These are phyloP conservation scores for Dioscorea alata DNA, from an alignment of 106 monocot genomes.

Conservation along the genomic window DNA sequence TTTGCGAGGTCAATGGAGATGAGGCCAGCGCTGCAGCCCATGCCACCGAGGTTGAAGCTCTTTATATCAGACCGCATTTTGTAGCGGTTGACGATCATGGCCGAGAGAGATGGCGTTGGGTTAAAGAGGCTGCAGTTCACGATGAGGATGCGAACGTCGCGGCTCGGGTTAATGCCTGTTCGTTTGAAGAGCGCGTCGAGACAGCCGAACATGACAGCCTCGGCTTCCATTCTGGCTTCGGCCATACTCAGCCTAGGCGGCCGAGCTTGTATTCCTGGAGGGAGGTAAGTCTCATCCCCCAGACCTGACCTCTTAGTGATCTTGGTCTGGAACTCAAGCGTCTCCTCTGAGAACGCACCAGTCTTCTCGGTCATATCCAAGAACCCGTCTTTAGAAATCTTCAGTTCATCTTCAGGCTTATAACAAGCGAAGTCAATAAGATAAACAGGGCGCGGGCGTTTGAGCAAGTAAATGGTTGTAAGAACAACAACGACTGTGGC, in stretches of 20 bases:
- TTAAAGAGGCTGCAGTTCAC: conserved; percentile 89
- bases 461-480: conserved; percentile 29
- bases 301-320: conserved; percentile 52
- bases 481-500: conserved; percentile 2
- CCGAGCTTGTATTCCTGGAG: conserved; percentile 32
- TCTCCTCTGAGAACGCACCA: conserved; percentile 43
- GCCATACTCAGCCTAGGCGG: conserved; percentile 62
- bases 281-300: conserved; percentile 69
- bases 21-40: conserved; percentile 92
- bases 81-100: conserved; percentile 79
- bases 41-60: conserved; percentile 81
- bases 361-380: conserved; percentile 47
- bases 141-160: conserved; percentile 48
- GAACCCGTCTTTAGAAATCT: conserved; percentile 45
- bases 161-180: conserved; percentile 45
- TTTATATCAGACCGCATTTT: conserved; percentile 64
- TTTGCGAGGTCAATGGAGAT: conserved; percentile 77
- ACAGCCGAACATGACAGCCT: conserved; percentile 52
- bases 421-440: conserved; percentile 68
- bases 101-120: conserved; percentile 64
- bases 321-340: conserved; percentile 49
- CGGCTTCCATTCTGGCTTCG: conserved; percentile 48
- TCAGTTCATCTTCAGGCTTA: conserved; percentile 39
- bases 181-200: conserved; percentile 50
- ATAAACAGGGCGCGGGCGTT: conserved; percentile 45